Evolutionary conservation across 129 eudicot genomes (phyloP), one percentile per base, ranked within the genome.

Genomic region (Saussurea involucrata): DNA sequence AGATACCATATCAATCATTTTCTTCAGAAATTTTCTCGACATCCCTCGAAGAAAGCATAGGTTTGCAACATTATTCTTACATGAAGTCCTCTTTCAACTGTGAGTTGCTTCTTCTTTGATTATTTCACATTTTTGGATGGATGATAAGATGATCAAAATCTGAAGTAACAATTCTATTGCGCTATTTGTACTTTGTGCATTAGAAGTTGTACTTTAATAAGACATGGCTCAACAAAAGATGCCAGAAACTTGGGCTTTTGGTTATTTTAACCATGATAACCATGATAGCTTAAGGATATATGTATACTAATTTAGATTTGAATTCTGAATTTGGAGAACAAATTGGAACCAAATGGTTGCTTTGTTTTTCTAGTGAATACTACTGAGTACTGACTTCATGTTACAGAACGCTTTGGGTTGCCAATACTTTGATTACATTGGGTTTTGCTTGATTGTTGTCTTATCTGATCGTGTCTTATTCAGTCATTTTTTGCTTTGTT

Each of bases 1-100:
- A 80, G 69, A 80, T 80, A 33, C 33, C 63, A 60, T 57, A 21
- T 57, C 24, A 1, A 53, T 53, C 61, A 53, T 53, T 53, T 53
- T 53, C 22, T 53, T 53, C 61, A 53, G 61, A 53, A n/a, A 17
- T 53, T 53, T 17, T 17, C 8, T 53, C 61, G 61, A 53, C 72
- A 20, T 33, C 46, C 57, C 55, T 29, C 2, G 73, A 76, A 65
- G 73, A 66, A 76, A 29, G 18, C 42, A 18, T 63, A 25, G 40
- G 15, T 58, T 53, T 53, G 61, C 61, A 53, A 55, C 22, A 5
- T 73, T 20, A 20, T 73, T 31, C 67, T 8, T 73, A 32, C 22
- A 53, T 32, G 55, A 73, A 31, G 68, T 29, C 31, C 55, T 40
- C 22, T 28, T 76, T 76, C 42, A 75, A 33, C 70, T 17, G 69